Conservation (phyloP, 257 asterid genomes). For the Ballota nigra region DNA sequence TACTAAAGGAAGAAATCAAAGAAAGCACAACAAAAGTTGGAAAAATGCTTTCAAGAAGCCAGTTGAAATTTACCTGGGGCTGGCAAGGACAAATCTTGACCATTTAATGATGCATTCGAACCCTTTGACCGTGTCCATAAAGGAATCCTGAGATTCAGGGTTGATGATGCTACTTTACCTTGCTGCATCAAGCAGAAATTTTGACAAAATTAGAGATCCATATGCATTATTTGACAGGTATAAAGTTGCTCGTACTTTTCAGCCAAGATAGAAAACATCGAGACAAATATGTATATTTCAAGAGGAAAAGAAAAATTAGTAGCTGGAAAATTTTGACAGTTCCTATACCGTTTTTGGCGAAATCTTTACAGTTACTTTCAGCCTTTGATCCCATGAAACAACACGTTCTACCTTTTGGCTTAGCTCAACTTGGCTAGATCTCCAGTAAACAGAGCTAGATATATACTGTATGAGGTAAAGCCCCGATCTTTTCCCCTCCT, state of each 20-base stretch:
- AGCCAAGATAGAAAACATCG: not conserved
- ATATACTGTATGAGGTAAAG: conserved; percentile 80
- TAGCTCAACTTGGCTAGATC: conserved; percentile 49
- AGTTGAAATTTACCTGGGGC: conserved; percentile 48
- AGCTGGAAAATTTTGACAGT: conserved; percentile 8
- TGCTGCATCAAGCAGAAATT: conserved; percentile 36
- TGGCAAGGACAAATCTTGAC: conserved; percentile 43
- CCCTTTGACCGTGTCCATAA: conserved; percentile 53
- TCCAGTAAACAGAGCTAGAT: conserved; percentile 75
- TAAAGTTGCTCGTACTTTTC: not conserved
- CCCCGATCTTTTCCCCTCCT: conserved; percentile 46
- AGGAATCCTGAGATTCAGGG: conserved; percentile 69
- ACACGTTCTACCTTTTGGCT: conserved; percentile 56
- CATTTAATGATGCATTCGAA: conserved; percentile 55
- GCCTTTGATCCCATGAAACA: conserved; percentile 65
- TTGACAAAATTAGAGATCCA: not conserved
- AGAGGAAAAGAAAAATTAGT: not conserved
- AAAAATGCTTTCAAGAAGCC: not conserved
- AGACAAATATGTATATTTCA: not conserved
- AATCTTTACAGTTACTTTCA: conserved; percentile 47
- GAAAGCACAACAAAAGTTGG: not conserved
- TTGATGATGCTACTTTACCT: conserved; percentile 37
- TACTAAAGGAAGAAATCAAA: not conserved
- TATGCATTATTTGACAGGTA: not conserved
- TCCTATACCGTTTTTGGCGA: conserved; percentile 42